Evolutionary conservation across 495 filamentous ascomycete genomes (phyloP).

Genomic region (Neurospora tetraspora): DNA sequence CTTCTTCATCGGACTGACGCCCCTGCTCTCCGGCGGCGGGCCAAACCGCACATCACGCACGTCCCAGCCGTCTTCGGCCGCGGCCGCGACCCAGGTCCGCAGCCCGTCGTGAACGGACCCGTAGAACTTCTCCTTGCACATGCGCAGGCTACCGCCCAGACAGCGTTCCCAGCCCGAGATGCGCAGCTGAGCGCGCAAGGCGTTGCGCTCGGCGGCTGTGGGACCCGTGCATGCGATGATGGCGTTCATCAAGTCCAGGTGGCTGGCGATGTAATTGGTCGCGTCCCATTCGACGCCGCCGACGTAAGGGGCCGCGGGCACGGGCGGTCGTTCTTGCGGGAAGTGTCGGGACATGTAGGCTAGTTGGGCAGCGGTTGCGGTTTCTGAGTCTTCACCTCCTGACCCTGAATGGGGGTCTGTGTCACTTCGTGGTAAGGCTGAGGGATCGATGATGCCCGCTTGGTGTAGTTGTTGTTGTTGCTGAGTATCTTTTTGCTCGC

Average conservation of each 20-base stretch:
- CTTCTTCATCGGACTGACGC: constrained; percentile 41
- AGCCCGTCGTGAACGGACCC: constrained; percentile 79
- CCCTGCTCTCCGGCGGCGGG: constrained; percentile 40
- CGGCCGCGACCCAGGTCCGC: constrained; percentile 82
- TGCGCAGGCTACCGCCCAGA: constrained; percentile 71
- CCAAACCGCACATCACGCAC: constrained; percentile 66
- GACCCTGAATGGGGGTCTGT: neutral
- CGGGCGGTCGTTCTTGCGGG: constrained; percentile 76
- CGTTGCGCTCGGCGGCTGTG: constrained; percentile 61
- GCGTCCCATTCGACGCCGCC: constrained; percentile 99
- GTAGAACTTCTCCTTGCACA: constrained; percentile 98
- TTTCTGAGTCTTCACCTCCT: constrained; percentile 12
- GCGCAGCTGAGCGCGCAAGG: constrained; percentile 61
- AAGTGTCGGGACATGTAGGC: constrained; percentile 66
- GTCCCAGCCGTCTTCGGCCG: constrained; percentile 79
- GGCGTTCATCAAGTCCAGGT: constrained; percentile 87
- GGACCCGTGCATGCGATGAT: constrained; percentile 71
- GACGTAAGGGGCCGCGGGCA: constrained; percentile 91
- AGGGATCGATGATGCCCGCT: neutral
- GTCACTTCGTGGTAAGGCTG: neutral
- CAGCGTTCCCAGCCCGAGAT: constrained; percentile 87
- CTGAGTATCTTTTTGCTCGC: neutral
- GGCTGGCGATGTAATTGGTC: constrained; percentile 86
- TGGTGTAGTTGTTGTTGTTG: neutral
- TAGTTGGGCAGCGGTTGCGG: constrained; percentile 15